These are phyloP conservation scores for Pinus tabuliformis DNA, from an alignment of 75 land plant species.

Conservation along the genomic window DNA sequence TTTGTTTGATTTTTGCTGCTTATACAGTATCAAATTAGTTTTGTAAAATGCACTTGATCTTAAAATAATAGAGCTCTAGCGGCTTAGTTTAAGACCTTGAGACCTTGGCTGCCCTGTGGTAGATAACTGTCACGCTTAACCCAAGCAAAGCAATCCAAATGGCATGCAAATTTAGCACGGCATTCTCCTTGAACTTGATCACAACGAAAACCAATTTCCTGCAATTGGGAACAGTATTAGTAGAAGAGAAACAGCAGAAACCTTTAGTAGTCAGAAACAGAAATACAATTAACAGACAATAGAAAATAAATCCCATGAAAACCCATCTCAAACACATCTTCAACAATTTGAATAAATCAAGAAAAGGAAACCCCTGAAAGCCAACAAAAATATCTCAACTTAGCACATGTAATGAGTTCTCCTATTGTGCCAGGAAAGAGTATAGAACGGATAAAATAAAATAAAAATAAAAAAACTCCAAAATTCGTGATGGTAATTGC, in stretches of 20 bases:
- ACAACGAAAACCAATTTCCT: conserved; percentile 93
- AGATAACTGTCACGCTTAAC: conserved; percentile 99
- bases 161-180: conserved; percentile 96
- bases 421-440: too few relatives aligned
- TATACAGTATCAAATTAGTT: neutral
- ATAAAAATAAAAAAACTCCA: too few relatives aligned
- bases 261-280: neutral
- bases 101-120: conserved; percentile 98
- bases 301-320: neutral
- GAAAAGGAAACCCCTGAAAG: neutral
- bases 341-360: neutral
- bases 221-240: conserved; percentile 4
- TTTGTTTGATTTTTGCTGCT: neutral
- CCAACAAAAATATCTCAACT: too few relatives aligned
- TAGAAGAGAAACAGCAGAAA: neutral
- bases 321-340: neutral
- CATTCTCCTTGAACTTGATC: conserved; percentile 91
- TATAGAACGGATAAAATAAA: too few relatives aligned
- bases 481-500: too few relatives aligned
- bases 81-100: conserved; percentile 58
- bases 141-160: conserved; percentile 99
- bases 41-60: neutral
- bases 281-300: neutral
- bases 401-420: too few relatives aligned
- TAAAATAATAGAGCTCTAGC: neutral